Base-by-base conservation (phyloP, 2,329 filamentous ascomycete genomes). In the Cladosporium sp. region DNA sequence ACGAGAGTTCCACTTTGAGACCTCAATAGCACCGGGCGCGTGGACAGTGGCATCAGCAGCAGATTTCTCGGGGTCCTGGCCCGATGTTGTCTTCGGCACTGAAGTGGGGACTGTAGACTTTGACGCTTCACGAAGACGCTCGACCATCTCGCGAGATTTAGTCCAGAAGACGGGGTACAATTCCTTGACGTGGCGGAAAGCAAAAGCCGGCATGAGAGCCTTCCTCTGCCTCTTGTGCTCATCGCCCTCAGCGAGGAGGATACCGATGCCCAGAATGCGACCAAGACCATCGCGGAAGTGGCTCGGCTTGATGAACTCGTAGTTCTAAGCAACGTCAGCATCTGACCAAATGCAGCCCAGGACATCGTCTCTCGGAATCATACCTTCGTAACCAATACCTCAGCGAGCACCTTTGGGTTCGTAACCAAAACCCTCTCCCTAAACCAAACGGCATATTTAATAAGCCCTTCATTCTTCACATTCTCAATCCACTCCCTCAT, bases 221-320 rank as follows among this genome's bases (percentile, higher is more conserved):
- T 75, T 78, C 36, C 78, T 66, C 63, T 80, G 78, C 2, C 83
- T 77, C 75, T 88, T 94, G 72, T 97, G 93, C 66, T 92, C 89
- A 12, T 95, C 89, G n/a, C 92, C 92, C 73, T 97, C 92, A 1
- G 90, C 89, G 10, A 97, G 77, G 36, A 97, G 74, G 13, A 93
- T 76, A 9, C 89, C 89, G 12, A 86, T 74, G 9, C 90, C 88
- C 12, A 93, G 77, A 24, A 91, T 77, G 20, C 83, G 79, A 1
- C 80, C 82, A 3, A 93, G 74, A 1, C 80, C 78, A 42, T 73
- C 73, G 34, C 82, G 68, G n/a, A 80, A 60, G 3, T 74, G 70
- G 9, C 55, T 56, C 0, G 78, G 78, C 66, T 80, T 80, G 59
- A 78, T 66, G 63, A 80, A 80, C 13, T 80, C 77, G 20, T 50